Percentiles rank a stretch among this genome's conserved stretches.
Evolutionary conservation across 2,329 filamentous ascomycete genomes (phyloP).

Genomic region (Pseudopithomyces maydicus): DNA sequence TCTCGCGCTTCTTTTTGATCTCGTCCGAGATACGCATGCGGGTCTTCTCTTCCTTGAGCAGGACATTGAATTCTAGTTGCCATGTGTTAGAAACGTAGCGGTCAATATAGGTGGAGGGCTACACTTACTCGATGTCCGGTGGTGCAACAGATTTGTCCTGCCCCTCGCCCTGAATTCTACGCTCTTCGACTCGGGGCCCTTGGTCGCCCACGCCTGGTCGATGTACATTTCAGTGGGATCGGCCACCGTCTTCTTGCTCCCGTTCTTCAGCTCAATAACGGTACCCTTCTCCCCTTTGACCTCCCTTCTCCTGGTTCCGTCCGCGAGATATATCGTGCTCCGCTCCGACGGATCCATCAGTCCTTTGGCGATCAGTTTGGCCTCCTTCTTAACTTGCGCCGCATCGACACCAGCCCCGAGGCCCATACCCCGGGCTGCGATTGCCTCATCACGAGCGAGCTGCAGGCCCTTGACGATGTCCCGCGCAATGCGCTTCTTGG

Average conservation of each 20-base stretch:
- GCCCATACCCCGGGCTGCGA: conserved; percentile 85
- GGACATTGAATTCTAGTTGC: conserved; percentile 69
- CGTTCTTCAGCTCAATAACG: conserved; percentile 75
- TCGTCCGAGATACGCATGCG: conserved; percentile 81
- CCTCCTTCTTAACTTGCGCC: conserved; percentile 18
- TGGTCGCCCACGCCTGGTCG: conserved; percentile 89
- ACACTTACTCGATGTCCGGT: conserved; percentile 75
- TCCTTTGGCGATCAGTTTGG: conserved; percentile 5
- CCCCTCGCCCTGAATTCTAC: conserved; percentile 79
- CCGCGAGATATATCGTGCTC: conserved; percentile 5
- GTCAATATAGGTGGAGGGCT: neutral
- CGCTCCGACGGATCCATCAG: conserved; percentile 5
- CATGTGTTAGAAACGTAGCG: conserved; percentile 8
- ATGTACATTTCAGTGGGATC: conserved; percentile 88
- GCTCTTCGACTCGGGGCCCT: conserved; percentile 57
- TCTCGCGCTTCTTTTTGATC: conserved; percentile 73
- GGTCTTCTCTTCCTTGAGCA: conserved; percentile 94
- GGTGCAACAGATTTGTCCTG: conserved; percentile 67
- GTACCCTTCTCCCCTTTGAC: conserved; percentile 44
- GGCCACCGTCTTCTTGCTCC: conserved; percentile 70
- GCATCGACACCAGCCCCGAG: conserved; percentile 51
- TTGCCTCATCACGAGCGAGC: conserved; percentile 78
- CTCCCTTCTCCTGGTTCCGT: conserved; percentile 13
- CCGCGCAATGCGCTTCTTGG: conserved; percentile 86
- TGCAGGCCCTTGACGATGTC: conserved; percentile 82